A percentile compares a stretch with the other conserved stretches of the same genome.
phyloP scores from a whole-genome alignment of 345 rosid genomes.

The Erysimum cheiranthoides region DNA sequence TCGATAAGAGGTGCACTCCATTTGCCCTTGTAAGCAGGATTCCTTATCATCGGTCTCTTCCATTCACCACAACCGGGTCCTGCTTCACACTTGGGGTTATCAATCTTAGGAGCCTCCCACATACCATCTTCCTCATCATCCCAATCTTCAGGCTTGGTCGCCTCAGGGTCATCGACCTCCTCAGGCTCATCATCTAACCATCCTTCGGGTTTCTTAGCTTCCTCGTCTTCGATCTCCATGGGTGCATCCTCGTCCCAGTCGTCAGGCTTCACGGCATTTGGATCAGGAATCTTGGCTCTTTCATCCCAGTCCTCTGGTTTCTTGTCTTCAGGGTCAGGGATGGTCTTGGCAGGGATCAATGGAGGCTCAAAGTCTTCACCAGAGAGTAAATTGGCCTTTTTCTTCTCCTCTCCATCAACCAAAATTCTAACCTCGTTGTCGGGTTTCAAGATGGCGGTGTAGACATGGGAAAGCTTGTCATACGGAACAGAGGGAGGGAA shows the following conservation, averaged over 20 bases:
- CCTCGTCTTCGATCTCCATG: slow-evolving; percentile 80
- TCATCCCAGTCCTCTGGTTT: slow-evolving; percentile 94
- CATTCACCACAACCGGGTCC: slow-evolving; percentile 92
- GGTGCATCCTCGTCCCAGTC: slow-evolving; percentile 99
- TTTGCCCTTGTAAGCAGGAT: slow-evolving; percentile 90
- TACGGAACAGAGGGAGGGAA: slow-evolving; percentile 79
- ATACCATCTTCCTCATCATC: slow-evolving; percentile 96
- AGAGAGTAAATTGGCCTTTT: slow-evolving; percentile 70
- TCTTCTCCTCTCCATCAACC: slow-evolving; percentile 85
- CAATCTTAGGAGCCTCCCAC: slow-evolving; percentile 89
- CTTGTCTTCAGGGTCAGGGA: slow-evolving; percentile 91
- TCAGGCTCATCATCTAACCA: slow-evolving; percentile 94
- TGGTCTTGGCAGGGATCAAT: slow-evolving; percentile 76
- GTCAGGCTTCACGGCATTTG: slow-evolving; percentile 74
- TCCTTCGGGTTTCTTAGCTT: slow-evolving; percentile 89
- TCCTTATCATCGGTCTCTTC: slow-evolving; percentile 82
- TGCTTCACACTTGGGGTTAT: slow-evolving; percentile 75
- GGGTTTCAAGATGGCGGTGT: slow-evolving; percentile 79
- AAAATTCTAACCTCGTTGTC: slow-evolving; percentile 70
- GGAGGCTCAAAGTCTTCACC: slow-evolving; percentile 84
- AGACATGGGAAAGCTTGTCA: slow-evolving; percentile 83
- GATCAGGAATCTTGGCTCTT: slow-evolving; percentile 78
- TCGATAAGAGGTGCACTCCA: slow-evolving; percentile 82
- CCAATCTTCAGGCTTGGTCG: slow-evolving; percentile 91
- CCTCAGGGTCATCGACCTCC: slow-evolving; percentile 88